A percentile compares a stretch with the other conserved stretches of the same genome.
Evolutionary conservation across 2,329 filamentous ascomycete genomes (phyloP).

Genomic region (Ceratocystis smalleyi): DNA sequence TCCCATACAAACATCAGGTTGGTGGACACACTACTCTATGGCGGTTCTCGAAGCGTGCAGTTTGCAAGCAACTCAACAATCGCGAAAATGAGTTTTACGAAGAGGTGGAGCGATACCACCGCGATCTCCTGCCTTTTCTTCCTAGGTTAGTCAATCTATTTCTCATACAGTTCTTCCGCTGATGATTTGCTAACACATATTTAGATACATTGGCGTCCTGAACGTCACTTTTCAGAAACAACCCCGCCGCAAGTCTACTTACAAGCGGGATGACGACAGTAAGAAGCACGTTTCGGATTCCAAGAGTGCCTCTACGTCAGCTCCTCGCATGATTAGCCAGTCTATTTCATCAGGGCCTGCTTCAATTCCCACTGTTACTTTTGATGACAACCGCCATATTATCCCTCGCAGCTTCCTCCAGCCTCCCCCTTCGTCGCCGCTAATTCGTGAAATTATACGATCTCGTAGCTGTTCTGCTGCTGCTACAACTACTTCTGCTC

Average conservation of each 20-base stretch:
- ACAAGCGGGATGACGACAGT: conserved; percentile 34
- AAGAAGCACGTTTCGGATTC: conserved; percentile 17
- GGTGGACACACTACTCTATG: conserved; percentile 93
- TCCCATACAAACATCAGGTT: conserved; percentile 94
- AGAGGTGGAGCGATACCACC: conserved; percentile 79
- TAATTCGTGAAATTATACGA: conserved; percentile 15
- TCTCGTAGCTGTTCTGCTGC: conserved; percentile 15
- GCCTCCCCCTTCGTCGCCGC: conserved; percentile 23
- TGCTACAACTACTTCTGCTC: conserved; percentile 1
- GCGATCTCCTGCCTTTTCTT: conserved; percentile 76
- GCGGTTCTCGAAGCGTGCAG: conserved; percentile 83
- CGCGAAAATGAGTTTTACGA: conserved; percentile 98
- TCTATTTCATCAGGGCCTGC: conserved; percentile 47
- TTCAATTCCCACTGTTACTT: conserved; percentile 74
- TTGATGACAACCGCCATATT: conserved; percentile 88
- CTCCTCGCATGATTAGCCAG: conserved; percentile 45
- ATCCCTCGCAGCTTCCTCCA: conserved; percentile 71
- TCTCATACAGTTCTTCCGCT: not conserved
- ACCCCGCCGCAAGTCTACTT: conserved; percentile 46
- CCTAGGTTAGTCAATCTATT: conserved; percentile 47
- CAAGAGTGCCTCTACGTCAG: not conserved
- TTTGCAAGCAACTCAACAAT: conserved; percentile 97
- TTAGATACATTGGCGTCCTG: conserved; percentile 86
- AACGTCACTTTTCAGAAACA: conserved; percentile 91
- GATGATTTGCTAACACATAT: not conserved